Evolutionary conservation across 352 stramenopile genomes (phyloP).

Genomic region (Phytophthora pluvialis): DNA sequence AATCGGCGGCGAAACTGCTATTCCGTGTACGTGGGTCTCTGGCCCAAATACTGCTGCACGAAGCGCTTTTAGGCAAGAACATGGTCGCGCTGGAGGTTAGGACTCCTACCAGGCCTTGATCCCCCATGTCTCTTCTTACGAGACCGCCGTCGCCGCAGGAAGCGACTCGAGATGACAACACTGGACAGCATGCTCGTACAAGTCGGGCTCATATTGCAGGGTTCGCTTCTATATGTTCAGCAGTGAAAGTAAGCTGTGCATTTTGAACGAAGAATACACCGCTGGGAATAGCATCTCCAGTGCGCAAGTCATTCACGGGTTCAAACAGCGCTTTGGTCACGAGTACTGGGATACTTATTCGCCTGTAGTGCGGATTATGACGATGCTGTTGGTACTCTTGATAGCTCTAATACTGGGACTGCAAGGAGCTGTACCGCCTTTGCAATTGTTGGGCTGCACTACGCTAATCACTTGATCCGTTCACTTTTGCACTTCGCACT

Average conservation of each 20-base stretch:
- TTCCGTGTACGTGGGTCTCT: neutral
- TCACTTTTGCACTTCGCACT: too few relatives aligned
- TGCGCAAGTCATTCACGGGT: constrained; percentile 3
- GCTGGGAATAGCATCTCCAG: too few relatives aligned
- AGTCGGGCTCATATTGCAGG: too few relatives aligned
- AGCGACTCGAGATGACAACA: neutral
- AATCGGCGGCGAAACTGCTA: constrained; percentile 6
- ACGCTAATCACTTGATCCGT: too few relatives aligned
- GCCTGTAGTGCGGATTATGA: constrained; percentile 1
- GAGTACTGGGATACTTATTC: constrained; percentile 1
- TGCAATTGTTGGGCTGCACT: too few relatives aligned
- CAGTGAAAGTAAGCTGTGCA: too few relatives aligned
- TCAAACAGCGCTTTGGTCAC: neutral
- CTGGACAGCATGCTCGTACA: too few relatives aligned
- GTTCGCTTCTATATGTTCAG: too few relatives aligned
- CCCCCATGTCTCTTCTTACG: constrained; percentile 2
- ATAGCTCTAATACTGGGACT: neutral
- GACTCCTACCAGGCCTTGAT: neutral
- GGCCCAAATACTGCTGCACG: neutral
- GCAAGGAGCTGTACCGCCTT: too few relatives aligned
- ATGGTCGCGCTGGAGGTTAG: neutral
- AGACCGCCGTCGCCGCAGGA: neutral
- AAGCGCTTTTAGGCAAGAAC: constrained; percentile 2
- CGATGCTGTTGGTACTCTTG: constrained; percentile 6
- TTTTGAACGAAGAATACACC: too few relatives aligned